Percentiles rank a stretch among this genome's conserved stretches.
phyloP scores from a whole-genome alignment of 2,329 filamentous ascomycete genomes.

The Fusarium sublunatum region DNA sequence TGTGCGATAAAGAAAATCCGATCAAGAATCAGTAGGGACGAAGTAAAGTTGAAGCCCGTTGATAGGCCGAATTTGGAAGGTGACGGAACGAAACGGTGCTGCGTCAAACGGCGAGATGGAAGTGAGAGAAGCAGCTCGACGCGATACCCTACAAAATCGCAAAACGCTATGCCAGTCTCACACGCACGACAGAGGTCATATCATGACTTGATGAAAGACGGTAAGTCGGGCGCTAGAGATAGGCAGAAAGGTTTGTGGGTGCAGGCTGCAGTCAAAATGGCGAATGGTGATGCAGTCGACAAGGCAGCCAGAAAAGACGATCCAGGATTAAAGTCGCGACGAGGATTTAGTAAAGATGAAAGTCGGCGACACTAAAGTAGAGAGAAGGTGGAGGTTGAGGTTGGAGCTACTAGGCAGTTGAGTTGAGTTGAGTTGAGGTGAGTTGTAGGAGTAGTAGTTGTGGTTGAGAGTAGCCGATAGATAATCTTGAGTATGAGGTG shows the following conservation, averaged over 20 bases:
- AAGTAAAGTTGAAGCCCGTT: slow-evolving; percentile 17
- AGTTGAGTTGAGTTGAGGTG: no score
- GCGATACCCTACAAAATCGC: slow-evolving; percentile 44
- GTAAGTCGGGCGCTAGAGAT: slow-evolving; percentile 31
- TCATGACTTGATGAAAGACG: slow-evolving; percentile 45
- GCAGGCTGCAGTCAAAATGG: slow-evolving; percentile 34
- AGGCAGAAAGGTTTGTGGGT: slow-evolving; percentile 30
- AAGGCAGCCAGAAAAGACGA: slow-evolving; percentile 34
- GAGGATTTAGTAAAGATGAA: slow-evolving; percentile 18
- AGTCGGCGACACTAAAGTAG: slow-evolving; percentile 7
- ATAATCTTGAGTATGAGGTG: no score
- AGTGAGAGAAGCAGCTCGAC: slow-evolving; percentile 32
- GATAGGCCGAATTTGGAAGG: slow-evolving; percentile 20
- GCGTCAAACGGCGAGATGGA: slow-evolving; percentile 26
- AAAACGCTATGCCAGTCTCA: slow-evolving; percentile 44
- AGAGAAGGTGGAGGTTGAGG: slow-evolving; percentile 22
- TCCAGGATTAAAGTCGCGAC: slow-evolving; percentile 10
- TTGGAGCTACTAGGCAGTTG: slow-evolving; percentile 35
- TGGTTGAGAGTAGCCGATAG: not conserved
- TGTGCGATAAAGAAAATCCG: slow-evolving; percentile 16
- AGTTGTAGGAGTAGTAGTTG: slow-evolving; percentile 30
- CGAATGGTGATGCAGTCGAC: slow-evolving; percentile 25
- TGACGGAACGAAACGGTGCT: slow-evolving; percentile 15
- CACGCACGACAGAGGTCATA: slow-evolving; percentile 44
- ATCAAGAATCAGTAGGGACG: slow-evolving; percentile 21